phyloP scores from a whole-genome alignment of 805 yeast species.

The Hemisphaericaspora nanyangensis region DNA sequence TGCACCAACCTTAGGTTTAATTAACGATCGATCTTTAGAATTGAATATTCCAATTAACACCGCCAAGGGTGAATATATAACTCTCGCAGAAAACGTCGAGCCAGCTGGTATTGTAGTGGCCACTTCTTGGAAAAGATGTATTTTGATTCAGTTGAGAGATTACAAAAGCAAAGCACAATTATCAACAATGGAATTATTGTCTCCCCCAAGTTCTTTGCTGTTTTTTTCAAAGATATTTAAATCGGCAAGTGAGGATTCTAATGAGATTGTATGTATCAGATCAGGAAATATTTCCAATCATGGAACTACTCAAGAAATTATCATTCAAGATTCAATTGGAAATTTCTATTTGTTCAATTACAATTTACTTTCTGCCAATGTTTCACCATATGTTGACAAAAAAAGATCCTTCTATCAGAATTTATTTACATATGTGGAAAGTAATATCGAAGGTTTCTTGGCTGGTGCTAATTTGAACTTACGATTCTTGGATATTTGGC shows the following conservation, averaged over 20 bases:
- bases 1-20: constrained; percentile 61
- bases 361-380: constrained; percentile 26
- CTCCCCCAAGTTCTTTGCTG: constrained; percentile 7
- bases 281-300: constrained; percentile 50
- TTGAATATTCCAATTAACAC: constrained; percentile 35
- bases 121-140: constrained; percentile 65
- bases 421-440: constrained; percentile 26
- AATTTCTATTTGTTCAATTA: constrained; percentile 26
- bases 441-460: constrained; percentile 36
- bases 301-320: constrained; percentile 41
- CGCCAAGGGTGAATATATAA: constrained; percentile 50
- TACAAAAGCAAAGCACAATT: constrained; percentile 57
- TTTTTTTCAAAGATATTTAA: constrained; percentile 7
- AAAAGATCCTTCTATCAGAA: constrained; percentile 27
- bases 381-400: constrained; percentile 23
- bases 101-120: constrained; percentile 73
- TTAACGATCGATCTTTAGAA: constrained; percentile 42
- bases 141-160: constrained; percentile 63
- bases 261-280: constrained; percentile 56
- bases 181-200: constrained; percentile 29
- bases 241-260: constrained; percentile 11
- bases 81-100: constrained; percentile 55
- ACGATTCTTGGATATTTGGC: constrained; percentile 59
- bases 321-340: constrained; percentile 46
- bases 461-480: constrained; percentile 49